Evolutionary conservation across 2,329 filamentous ascomycete genomes (phyloP).

Genomic region (Aspergillus sp.): DNA sequence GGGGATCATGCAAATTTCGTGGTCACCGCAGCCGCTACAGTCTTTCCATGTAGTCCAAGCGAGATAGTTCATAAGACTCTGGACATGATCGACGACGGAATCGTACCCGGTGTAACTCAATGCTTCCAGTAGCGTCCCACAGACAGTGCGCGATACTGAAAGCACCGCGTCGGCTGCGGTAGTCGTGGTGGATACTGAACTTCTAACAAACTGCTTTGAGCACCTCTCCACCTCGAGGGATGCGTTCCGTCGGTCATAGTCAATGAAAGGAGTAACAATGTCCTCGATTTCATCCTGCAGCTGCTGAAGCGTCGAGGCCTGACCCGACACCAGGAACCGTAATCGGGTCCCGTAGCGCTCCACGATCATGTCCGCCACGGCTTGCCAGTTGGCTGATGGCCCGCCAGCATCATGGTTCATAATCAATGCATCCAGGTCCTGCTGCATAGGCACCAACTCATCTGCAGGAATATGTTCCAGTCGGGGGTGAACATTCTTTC

Average conservation of each 20-base stretch:
- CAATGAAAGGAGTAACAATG: conserved; percentile 36
- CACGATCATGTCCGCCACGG: conserved; percentile 64
- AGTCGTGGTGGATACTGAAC: conserved; percentile 5
- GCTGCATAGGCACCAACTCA: conserved; percentile 39
- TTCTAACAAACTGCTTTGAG: conserved; percentile 35
- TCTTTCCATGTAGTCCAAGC: conserved; percentile 63
- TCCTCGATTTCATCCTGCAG: conserved; percentile 30
- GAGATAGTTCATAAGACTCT: conserved; percentile 50
- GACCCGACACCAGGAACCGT: conserved; percentile 32
- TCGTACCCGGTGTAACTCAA: conserved; percentile 21
- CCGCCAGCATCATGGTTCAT: conserved; percentile 27
- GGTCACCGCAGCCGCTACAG: conserved; percentile 52
- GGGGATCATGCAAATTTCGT: conserved; percentile 61
- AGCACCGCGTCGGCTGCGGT: conserved; percentile 30
- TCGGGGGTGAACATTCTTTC: conserved; percentile 40
- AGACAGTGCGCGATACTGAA: conserved; percentile 31
- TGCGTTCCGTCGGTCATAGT: conserved; percentile 30
- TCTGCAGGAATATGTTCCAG: conserved; percentile 28
- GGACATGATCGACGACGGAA: conserved; percentile 32
- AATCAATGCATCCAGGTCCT: conserved; percentile 49
- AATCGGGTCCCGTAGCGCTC: conserved; percentile 61
- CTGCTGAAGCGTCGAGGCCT: conserved; percentile 19
- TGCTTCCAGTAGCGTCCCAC: conserved; percentile 29
- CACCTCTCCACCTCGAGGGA: conserved; percentile 32
- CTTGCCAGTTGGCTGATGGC: conserved; percentile 62